phyloP scores from a whole-genome alignment of 768 basidiomycete species.

The Lyophyllum shimeji region DNA sequence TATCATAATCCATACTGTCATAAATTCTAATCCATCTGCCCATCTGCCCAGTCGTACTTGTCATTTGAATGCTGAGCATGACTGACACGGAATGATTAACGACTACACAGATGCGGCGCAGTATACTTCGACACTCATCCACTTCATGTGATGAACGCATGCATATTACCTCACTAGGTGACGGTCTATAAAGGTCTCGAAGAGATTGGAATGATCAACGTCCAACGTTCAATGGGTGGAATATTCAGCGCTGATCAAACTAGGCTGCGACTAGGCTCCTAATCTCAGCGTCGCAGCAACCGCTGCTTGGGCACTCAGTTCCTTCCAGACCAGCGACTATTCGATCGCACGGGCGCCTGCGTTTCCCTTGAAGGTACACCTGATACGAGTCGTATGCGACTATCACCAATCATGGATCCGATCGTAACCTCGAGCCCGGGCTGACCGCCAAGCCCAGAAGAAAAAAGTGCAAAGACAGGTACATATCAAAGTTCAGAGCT shows the following conservation, averaged over 20 bases:
- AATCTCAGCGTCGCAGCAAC: not conserved
- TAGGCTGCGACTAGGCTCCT: not conserved
- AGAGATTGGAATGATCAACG: not conserved
- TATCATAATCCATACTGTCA: not conserved
- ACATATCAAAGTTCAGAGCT: not conserved
- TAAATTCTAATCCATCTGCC: not conserved
- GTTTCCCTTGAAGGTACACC: too few species aligned
- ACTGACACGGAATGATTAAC: not conserved
- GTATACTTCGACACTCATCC: not conserved
- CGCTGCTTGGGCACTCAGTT: too few species aligned
- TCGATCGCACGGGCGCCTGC: too few species aligned
- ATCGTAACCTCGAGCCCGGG: not conserved
- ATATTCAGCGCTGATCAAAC: not conserved
- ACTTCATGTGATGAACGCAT: too few species aligned
- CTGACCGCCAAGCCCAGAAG: not conserved
- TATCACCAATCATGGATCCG: not conserved
- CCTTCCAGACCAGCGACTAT: too few species aligned
- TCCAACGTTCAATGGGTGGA: not conserved
- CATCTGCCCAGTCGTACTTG: not conserved
- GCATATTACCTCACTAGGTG: too few species aligned
- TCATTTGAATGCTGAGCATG: not conserved
- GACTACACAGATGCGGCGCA: too few species aligned
- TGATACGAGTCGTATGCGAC: not conserved
- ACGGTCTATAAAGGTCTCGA: too few species aligned
- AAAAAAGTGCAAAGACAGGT: not conserved